Conservation (phyloP, 2,329 filamentous ascomycete species). For the Diaporthe caulivora region DNA sequence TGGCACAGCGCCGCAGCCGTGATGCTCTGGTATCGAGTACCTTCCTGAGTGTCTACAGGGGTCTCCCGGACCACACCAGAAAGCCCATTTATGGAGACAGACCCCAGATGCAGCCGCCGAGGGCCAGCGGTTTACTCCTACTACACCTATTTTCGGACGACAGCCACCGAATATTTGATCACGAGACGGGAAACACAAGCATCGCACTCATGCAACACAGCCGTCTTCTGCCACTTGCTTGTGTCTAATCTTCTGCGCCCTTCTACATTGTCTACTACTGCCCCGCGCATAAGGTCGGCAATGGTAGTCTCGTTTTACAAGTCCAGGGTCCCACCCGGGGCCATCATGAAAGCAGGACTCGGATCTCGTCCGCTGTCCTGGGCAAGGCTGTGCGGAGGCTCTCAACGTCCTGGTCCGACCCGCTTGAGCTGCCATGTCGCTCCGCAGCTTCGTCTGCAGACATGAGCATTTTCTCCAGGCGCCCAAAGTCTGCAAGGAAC, state of each 20-base stretch:
- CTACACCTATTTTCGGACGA: slow-evolving; percentile 33
- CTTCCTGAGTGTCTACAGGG: not conserved
- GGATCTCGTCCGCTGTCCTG: slow-evolving; percentile 70
- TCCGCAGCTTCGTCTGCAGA: slow-evolving; percentile 55
- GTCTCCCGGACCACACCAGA: not conserved
- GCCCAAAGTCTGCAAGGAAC: slow-evolving; percentile 88
- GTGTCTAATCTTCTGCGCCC: not conserved
- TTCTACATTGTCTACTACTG: slow-evolving; percentile 18
- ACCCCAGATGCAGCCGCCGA: slow-evolving; percentile 30
- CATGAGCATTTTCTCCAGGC: slow-evolving; percentile 64
- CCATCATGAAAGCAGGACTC: slow-evolving; percentile 66
- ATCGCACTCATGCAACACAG: slow-evolving; percentile 8
- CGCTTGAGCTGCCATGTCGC: slow-evolving; percentile 36
- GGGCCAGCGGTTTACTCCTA: slow-evolving; percentile 5
- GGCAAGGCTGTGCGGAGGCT: slow-evolving; percentile 64
- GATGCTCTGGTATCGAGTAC: too few relatives aligned
- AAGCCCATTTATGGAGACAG: slow-evolving; percentile 33
- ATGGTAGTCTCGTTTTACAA: slow-evolving; percentile 16
- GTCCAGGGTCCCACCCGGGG: slow-evolving; percentile 20
- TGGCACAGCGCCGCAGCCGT: not conserved
- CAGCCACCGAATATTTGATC: slow-evolving; percentile 33
- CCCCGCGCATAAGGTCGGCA: not conserved
- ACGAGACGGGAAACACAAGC: not conserved
- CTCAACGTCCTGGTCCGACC: slow-evolving; percentile 42
- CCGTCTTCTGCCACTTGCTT: not conserved